Percentiles rank a stretch among this genome's conserved stretches.
Conservation (phyloP, 352 stramenopile species). For the Pythium apleroticum region DNA sequence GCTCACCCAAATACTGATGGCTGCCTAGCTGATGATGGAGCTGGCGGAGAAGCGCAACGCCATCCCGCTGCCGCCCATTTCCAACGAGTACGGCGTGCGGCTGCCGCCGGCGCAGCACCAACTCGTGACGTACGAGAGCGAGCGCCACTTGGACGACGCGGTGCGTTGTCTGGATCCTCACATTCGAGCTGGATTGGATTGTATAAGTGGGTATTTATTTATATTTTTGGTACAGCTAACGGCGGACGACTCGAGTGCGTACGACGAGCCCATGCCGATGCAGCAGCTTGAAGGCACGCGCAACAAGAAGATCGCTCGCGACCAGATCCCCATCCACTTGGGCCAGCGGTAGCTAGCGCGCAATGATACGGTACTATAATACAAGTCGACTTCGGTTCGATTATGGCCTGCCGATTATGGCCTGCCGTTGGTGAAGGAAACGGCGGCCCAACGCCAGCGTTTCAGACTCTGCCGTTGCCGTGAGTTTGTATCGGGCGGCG, state of each 20-base stretch:
- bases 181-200: not conserved
- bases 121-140: constrained; percentile 70
- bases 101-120: constrained; percentile 71
- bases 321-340: constrained; percentile 67
- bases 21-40: constrained; percentile 77
- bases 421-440: constrained; percentile 10
- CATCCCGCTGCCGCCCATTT: constrained; percentile 72
- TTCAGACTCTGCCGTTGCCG: not conserved
- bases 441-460: constrained; percentile 2
- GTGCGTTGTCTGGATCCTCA: constrained; percentile 33
- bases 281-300: constrained; percentile 54
- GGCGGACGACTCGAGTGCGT: constrained; percentile 24
- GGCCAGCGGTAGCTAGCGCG: constrained; percentile 25
- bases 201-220: not conserved
- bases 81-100: constrained; percentile 81
- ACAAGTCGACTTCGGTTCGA: not conserved
- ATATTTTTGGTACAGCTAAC: constrained; percentile 3
- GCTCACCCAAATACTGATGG: too few species aligned
- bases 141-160: constrained; percentile 38
- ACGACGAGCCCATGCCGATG: constrained; percentile 41
- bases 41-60: constrained; percentile 82
- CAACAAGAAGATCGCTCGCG: constrained; percentile 75
- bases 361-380: not conserved
- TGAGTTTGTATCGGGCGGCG: not conserved
- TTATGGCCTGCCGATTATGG: not conserved